Evolutionary conservation across 2,329 filamentous ascomycete species (phyloP), one percentile per base, ranked within the genome.

Genomic region (Epichloe scottii): DNA sequence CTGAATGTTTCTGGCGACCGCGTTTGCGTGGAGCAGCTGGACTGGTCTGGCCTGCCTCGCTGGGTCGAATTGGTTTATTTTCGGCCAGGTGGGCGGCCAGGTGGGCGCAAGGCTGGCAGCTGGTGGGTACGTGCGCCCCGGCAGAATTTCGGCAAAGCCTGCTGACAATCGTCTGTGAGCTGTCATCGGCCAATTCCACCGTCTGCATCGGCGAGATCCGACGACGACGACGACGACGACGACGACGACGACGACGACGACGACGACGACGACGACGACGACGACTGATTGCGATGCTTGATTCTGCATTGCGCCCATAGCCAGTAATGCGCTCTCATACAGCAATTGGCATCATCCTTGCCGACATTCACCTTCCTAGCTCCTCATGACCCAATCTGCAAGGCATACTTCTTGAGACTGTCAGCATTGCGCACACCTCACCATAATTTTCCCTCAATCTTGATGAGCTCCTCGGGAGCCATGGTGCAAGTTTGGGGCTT

Each of bases 401-500:
- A 38, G 40, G 33, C n/a, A 47, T 35, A 37, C 19, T 26, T 38
- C 26, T 35, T 37, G 43, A 33, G 14, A n/a, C 11, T 41, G 26
- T 21, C 15, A 38, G 17, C 26, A 39, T 38, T 46, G 15, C 15
- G 47, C 15, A 23, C 38, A 21, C n/a, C 38, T 14, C 44, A 33
- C 11, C 44, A 7, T 3, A n/a, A 6, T 12, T 7, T 35, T 15
- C 8, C 12, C n/a, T 21, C 34, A 10, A 23, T 17, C 11, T 15
- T 4, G 5, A 38, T 35, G 21, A 19, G 41, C 41, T 40, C 11
- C 41, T 51, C 37, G 4, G 19, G 26, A 26, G 50, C 44, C 39
- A 59, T 58, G 58, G 41, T 55, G 17, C 53, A 48, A 35, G 23
- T 46, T 44, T 56, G 52, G 50, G 48, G 49, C 40, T 57, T 75